Conservation (phyloP, 768 basidiomycete genomes). For the Erythrobasidium yunnanense region DNA sequence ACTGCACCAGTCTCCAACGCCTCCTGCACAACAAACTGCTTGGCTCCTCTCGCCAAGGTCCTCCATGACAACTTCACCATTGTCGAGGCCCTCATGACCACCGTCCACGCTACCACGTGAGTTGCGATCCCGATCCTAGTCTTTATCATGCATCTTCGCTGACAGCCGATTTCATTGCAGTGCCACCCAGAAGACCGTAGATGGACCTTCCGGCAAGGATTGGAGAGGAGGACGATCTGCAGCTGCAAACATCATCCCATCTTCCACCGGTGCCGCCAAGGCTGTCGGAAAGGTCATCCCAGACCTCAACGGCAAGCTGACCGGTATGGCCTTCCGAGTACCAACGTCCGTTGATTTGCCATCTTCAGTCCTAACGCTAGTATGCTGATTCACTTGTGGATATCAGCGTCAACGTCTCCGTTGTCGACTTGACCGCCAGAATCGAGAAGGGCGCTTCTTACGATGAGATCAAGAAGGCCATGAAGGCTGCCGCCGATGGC, state of each 20-base stretch:
- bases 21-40: conserved; percentile 98
- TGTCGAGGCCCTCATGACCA: conserved; percentile 95
- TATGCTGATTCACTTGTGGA: background rate
- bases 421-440: conserved; percentile 92
- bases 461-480: conserved; percentile 74
- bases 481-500: conserved; percentile 68
- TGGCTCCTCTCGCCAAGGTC: conserved; percentile 97
- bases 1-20: conserved; percentile 65
- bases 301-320: conserved; percentile 89
- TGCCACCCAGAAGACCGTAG: conserved; percentile 49
- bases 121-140: background rate
- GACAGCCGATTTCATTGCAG: conserved; percentile 12
- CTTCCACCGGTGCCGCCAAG: conserved; percentile 96
- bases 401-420: conserved; percentile 59
- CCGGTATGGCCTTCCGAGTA: conserved; percentile 85
- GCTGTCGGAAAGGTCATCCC: conserved; percentile 58
- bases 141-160: background rate
- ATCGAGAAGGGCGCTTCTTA: conserved; percentile 74
- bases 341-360: conserved; percentile 50
- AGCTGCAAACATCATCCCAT: conserved; percentile 97
- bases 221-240: conserved; percentile 95
- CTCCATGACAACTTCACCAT: conserved; percentile 95
- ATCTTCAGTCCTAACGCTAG: background rate
- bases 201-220: conserved; percentile 88
- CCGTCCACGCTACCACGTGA: conserved; percentile 64